These are phyloP conservation scores for Neurospora discreta DNA, from an alignment of 495 filamentous ascomycete species.

Conservation along the genomic window DNA sequence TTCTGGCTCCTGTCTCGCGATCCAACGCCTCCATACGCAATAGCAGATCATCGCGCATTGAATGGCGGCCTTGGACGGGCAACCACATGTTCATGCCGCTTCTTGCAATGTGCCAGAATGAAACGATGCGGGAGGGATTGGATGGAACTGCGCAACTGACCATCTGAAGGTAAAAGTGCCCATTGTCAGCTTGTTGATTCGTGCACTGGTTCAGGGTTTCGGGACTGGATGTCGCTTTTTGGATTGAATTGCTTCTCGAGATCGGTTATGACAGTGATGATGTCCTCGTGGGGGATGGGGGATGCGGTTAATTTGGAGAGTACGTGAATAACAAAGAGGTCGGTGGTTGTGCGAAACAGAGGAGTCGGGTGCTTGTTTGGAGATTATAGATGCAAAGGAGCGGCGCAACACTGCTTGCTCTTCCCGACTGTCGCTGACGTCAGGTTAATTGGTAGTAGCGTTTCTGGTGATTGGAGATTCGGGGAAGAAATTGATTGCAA, in stretches of 20 bases:
- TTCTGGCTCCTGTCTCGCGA: slow-evolving; percentile 4
- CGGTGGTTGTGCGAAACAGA: background rate
- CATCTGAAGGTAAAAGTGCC: slow-evolving; percentile 44
- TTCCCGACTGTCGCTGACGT: background rate
- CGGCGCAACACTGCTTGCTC: background rate
- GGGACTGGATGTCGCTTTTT: background rate
- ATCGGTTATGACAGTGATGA: background rate
- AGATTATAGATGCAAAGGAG: background rate
- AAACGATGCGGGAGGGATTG: background rate
- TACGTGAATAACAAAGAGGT: background rate
- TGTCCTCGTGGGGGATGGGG: background rate
- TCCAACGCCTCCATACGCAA: background rate
- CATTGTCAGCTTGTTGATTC: slow-evolving; percentile 21
- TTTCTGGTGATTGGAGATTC: background rate
- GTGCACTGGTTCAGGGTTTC: background rate
- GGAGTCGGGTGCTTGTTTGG: background rate
- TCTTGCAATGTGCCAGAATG: background rate
- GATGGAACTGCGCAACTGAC: slow-evolving; percentile 24
- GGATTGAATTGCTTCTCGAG: background rate
- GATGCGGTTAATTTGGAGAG: background rate
- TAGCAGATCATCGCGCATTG: background rate
- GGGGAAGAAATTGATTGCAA: background rate
- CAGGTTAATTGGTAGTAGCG: background rate
- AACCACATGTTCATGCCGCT: background rate
- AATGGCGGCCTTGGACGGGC: background rate